Conservation (phyloP, 495 filamentous ascomycete genomes). For the Aspergillus homomorphus region DNA sequence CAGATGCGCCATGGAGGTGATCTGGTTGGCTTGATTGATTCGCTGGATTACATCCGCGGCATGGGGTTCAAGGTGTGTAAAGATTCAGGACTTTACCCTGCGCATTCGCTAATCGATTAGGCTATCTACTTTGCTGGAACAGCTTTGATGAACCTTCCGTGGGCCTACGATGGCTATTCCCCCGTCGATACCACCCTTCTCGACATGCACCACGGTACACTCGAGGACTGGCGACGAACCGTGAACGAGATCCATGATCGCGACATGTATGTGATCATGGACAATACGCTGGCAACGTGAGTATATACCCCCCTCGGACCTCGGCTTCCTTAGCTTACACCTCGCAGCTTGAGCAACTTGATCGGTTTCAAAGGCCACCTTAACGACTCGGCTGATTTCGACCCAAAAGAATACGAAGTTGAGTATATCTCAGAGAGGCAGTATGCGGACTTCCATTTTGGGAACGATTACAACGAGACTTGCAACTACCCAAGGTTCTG, state of each 20-base stretch:
- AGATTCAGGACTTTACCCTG: not conserved
- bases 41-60: slow-evolving; percentile 38
- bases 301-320: slow-evolving; percentile 3
- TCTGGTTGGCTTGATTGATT: slow-evolving; percentile 32
- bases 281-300: slow-evolving; percentile 41
- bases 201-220: slow-evolving; percentile 36
- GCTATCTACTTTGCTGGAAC: slow-evolving; percentile 39
- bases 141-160: slow-evolving; percentile 40
- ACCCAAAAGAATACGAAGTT: slow-evolving; percentile 40
- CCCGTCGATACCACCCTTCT: slow-evolving; percentile 39
- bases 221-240: slow-evolving; percentile 34
- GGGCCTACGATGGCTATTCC: slow-evolving; percentile 42
- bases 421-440: slow-evolving; percentile 38
- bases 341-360: slow-evolving; percentile 40
- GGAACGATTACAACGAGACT: slow-evolving; percentile 30
- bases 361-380: slow-evolving; percentile 46
- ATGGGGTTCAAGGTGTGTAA: slow-evolving; percentile 34
- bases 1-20: slow-evolving; percentile 42
- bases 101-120: not conserved
- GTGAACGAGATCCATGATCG: slow-evolving; percentile 34
- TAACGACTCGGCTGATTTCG: slow-evolving; percentile 42
- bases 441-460: slow-evolving; percentile 40
- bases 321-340: not conserved
- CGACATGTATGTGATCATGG: slow-evolving; percentile 41
- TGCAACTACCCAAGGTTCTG: slow-evolving; percentile 39